These are phyloP conservation scores for Huiozyma sinensis DNA, from an alignment of 805 yeast species.

Conservation along the genomic window DNA sequence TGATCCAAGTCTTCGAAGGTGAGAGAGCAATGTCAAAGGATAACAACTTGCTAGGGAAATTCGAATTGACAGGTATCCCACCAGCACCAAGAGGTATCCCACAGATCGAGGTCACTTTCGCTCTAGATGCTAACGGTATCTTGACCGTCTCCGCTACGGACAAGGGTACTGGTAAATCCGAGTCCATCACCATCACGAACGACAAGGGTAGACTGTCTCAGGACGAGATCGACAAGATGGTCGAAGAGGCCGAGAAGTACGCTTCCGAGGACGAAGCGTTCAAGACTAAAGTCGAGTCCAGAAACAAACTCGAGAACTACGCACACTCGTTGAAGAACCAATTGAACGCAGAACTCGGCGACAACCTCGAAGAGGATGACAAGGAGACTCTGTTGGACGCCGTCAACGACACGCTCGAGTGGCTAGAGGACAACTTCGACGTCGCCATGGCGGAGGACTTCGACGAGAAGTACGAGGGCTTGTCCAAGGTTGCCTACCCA, in stretches of 20 bases:
- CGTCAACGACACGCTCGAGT: slow-evolving; percentile 72
- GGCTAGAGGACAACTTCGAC: slow-evolving; percentile 80
- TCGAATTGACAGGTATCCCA: slow-evolving; percentile 92
- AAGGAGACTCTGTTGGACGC: slow-evolving; percentile 84
- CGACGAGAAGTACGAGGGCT: slow-evolving; percentile 79
- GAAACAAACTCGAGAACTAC: slow-evolving; percentile 80
- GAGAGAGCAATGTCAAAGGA: slow-evolving; percentile 93
- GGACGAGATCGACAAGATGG: slow-evolving; percentile 96
- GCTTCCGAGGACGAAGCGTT: slow-evolving; percentile 84
- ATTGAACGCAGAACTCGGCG: slow-evolving; percentile 51
- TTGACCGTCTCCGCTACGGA: slow-evolving; percentile 89
- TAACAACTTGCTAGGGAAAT: slow-evolving; percentile 91
- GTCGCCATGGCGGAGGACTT: slow-evolving; percentile 87
- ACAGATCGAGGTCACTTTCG: slow-evolving; percentile 95
- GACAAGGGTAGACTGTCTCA: slow-evolving; percentile 90
- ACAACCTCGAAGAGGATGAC: slow-evolving; percentile 80
- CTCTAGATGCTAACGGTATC: slow-evolving; percentile 95
- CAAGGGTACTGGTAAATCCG: slow-evolving; percentile 88
- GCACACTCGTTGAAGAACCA: slow-evolving; percentile 75
- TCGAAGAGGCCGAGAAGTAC: slow-evolving; percentile 89
- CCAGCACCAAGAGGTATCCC: slow-evolving; percentile 99
- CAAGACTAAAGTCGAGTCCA: slow-evolving; percentile 77
- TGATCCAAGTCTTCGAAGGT: slow-evolving; percentile 92
- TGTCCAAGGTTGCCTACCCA: slow-evolving; percentile 78
- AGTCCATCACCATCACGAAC: slow-evolving; percentile 83